A percentile compares a stretch with the other conserved stretches of the same genome.
These are phyloP conservation scores for Cytospora mali DNA, from an alignment of 2,329 filamentous ascomycete genomes.

Conservation along the genomic window DNA sequence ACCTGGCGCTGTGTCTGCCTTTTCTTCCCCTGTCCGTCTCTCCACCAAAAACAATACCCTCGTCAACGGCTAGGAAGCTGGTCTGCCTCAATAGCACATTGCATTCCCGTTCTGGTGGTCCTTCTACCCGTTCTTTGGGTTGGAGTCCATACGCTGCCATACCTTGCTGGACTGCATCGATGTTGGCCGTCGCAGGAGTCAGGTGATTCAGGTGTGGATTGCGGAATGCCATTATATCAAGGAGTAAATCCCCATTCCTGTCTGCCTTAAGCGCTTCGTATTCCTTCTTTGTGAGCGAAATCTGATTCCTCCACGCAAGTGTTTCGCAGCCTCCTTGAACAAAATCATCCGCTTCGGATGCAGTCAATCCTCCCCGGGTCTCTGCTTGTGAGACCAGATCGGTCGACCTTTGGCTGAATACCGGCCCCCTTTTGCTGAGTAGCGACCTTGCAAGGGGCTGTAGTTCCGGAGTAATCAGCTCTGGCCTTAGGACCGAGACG, in stretches of 20 bases:
- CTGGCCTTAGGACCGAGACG: conserved; percentile 40
- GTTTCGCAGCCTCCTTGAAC: conserved; percentile 47
- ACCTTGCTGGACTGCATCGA: conserved; percentile 44
- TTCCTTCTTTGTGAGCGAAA: conserved; percentile 32
- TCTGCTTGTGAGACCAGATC: conserved; percentile 42
- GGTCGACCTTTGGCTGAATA: conserved; percentile 46
- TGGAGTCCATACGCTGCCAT: conserved; percentile 47
- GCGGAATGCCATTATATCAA: conserved; percentile 40
- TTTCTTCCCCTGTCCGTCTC: conserved; percentile 27
- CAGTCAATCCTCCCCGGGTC: conserved; percentile 34
- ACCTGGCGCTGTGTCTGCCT: conserved; percentile 51
- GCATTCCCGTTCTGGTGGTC: conserved; percentile 47
- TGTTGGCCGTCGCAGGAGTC: conserved; percentile 54
- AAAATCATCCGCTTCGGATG: conserved; percentile 40
- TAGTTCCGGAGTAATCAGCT: conserved; percentile 39
- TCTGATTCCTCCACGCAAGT: conserved; percentile 49
- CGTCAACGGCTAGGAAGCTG: conserved; percentile 55
- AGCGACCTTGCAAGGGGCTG: conserved; percentile 37
- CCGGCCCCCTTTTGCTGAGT: conserved; percentile 39
- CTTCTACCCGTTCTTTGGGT: conserved; percentile 54
- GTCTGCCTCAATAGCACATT: conserved; percentile 55
- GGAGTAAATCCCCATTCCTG: conserved; percentile 32
- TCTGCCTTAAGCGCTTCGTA: conserved; percentile 44
- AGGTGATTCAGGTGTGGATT: conserved; percentile 57
- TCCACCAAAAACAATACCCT: conserved; percentile 45